These are phyloP conservation scores for Malbranchea cinnamomea DNA, from an alignment of 2,329 filamentous ascomycete genomes.

Conservation along the genomic window DNA sequence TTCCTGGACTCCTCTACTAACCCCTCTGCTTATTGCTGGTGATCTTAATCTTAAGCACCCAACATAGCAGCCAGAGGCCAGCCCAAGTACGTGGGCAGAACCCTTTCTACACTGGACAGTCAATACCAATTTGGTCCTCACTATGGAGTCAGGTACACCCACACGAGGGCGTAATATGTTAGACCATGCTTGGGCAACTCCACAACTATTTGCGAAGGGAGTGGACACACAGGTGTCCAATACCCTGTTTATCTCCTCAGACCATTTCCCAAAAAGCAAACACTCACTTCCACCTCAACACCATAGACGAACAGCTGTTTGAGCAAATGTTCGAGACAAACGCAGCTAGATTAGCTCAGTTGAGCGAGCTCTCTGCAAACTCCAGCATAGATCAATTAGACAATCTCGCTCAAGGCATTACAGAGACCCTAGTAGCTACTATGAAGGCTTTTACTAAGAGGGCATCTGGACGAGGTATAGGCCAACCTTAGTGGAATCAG, in stretches of 20 bases:
- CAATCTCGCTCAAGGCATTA: background rate
- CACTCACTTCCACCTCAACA: background rate
- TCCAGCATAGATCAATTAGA: constrained; percentile 1
- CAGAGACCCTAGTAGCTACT: background rate
- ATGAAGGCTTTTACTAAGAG: background rate
- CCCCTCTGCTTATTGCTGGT: constrained; percentile 1
- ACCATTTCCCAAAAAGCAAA: background rate
- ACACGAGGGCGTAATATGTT: constrained; percentile 1
- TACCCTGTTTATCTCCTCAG: constrained; percentile 1
- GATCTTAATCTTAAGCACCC: constrained; percentile 2
- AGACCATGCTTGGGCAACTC: constrained; percentile 1
- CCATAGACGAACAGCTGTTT: background rate
- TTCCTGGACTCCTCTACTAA: background rate
- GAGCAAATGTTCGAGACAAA: background rate
- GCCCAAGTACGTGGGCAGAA: background rate
- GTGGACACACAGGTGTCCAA: constrained; percentile 1
- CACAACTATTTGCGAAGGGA: background rate
- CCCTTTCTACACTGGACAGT: constrained; percentile 1
- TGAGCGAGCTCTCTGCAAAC: background rate
- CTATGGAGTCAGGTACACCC: background rate
- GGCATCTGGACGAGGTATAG: background rate
- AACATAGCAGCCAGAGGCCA: constrained; percentile 1
- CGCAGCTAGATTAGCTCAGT: background rate
- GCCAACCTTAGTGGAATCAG: constrained; percentile 1
- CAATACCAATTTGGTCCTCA: background rate